Base-by-base conservation (phyloP, 2,329 filamentous ascomycete species). In the Pyricularia sp. region DNA sequence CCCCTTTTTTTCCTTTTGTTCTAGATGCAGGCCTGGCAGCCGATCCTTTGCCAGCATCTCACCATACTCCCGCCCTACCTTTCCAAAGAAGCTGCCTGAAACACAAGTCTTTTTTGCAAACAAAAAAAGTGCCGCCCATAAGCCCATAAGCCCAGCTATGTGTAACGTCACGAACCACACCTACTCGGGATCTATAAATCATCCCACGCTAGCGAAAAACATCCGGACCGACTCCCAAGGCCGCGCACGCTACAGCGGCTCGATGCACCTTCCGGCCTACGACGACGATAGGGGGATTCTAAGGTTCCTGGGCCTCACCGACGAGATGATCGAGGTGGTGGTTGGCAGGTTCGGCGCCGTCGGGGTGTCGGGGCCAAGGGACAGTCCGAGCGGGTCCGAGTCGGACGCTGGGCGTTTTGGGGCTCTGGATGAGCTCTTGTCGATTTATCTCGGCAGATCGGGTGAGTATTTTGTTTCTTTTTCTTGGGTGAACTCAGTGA, bases 201-300 rank as follows among this genome's bases (percentile, higher is more conserved):
- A 59, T 31, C 28, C 50, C 23, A 67, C 61, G 50, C 66, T 67
- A n/a, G 50, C 66, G 50, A n/a, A 50, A 20, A 23, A 67, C 66
- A 67, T 58, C 6, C 17, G 20, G 17, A 23, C 25, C 50, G 66
- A 67, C 55, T 25, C n/a, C 26, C 28, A 26, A 26, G 66, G 66
- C 1, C 28, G 30, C 26, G 36, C 66, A 1, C 28, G 31, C 50
- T 67, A 67, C 55, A 23, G 23, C 17, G n/a, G 10, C 25, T 55
- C 23, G 17, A 67, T 67, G 66, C 66, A 30, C 50, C 42, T 67
- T 4, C 66, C 66, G 4, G 36, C 14, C 2, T 20, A 50, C 28
- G 10, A 55, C 2, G 66, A 67, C 55, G 23, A 30, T 4, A 28
- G 66, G 20, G 50, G 36, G 36, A 36, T 67, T 9, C 26, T 59